Evolutionary conservation across 306 rosid genomes (phyloP), one percentile per base, ranked within the genome.

Genomic region (Dryas drummondii): DNA sequence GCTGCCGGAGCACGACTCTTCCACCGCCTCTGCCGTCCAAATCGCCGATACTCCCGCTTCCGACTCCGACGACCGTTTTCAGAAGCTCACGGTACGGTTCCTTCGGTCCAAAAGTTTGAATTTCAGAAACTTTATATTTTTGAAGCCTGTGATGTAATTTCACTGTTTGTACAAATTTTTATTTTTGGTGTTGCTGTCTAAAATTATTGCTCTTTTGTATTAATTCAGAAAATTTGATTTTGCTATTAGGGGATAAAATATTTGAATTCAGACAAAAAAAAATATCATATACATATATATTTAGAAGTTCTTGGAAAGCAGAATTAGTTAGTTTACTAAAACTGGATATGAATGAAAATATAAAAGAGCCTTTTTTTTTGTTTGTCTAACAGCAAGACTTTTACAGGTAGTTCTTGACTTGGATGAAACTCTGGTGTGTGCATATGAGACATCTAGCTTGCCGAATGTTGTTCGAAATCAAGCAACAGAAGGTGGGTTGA

Each of bases 381-480:
- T 27, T 13, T 26, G 63, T 58, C 45, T 61, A 17, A 37, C 45
- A 13, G 10, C 37, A 14, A 61, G 14, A 8, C 17, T 12, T 0
- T 9, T 63, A 11, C 84, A 94, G 99, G 96, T 96, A 32, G 99
- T 96, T 77, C 93, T 96, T 52, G 98, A 96, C 86, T 81, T 96
- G 83, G 99, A 96, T 80, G 99, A 96, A 82, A 96, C 98, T 67
- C 90, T 96, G 7, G 88, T 96, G 49, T 90, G 99, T 78, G 97
- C 99, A 59, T 96, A 90, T 37, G 96, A 96, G 86, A 80, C 97
- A 51, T 89, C 93, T 32, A 85, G 93, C 78, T 80, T 92, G 82
- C 96, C 99, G 12, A 68, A 87, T 68, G 82, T 79, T 10, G 80
- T 96, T 58, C 84, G 89, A 42, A 74, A 82, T 69, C 99, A 92